These are phyloP conservation scores for Leccinellum rugosiceps DNA, from an alignment of 768 basidiomycete species.

Conservation along the genomic window DNA sequence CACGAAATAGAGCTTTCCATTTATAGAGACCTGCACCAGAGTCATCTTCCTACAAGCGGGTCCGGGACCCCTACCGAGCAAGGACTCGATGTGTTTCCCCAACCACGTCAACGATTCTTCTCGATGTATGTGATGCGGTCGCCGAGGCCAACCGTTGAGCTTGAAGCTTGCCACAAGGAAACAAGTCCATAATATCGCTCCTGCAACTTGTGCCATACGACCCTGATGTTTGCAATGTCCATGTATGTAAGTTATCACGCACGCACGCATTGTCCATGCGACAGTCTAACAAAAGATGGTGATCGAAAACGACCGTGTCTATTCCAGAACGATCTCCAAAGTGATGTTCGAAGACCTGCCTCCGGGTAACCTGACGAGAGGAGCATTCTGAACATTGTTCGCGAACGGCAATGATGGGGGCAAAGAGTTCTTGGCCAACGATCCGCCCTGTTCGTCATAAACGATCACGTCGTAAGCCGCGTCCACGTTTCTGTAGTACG, in stretches of 20 bases:
- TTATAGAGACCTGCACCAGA: neutral
- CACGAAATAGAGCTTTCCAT: too few species aligned
- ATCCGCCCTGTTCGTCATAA: slow-evolving; percentile 55
- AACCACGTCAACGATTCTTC: too few species aligned
- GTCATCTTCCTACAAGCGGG: too few species aligned
- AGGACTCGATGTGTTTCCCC: too few species aligned
- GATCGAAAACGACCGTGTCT: neutral
- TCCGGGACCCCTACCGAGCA: too few species aligned
- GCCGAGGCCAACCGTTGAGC: slow-evolving; percentile 10
- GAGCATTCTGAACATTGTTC: neutral
- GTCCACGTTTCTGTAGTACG: slow-evolving; percentile 57
- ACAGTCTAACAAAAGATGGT: neutral
- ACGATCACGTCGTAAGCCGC: slow-evolving; percentile 62
- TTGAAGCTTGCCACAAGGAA: too few species aligned
- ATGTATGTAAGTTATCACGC: slow-evolving; percentile 2
- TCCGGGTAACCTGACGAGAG: slow-evolving; percentile 36
- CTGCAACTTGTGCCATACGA: neutral
- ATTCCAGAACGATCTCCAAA: neutral
- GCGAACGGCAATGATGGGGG: slow-evolving; percentile 6
- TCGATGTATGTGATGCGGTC: too few species aligned
- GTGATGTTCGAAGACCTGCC: slow-evolving; percentile 7
- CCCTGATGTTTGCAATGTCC: slow-evolving; percentile 4
- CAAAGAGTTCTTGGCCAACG: slow-evolving; percentile 30
- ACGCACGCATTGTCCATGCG: neutral
- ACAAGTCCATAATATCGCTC: slow-evolving; percentile 86